These are phyloP conservation scores for Vanrija humicola DNA, from an alignment of 1,284 basidiomycete species.

Conservation along the genomic window DNA sequence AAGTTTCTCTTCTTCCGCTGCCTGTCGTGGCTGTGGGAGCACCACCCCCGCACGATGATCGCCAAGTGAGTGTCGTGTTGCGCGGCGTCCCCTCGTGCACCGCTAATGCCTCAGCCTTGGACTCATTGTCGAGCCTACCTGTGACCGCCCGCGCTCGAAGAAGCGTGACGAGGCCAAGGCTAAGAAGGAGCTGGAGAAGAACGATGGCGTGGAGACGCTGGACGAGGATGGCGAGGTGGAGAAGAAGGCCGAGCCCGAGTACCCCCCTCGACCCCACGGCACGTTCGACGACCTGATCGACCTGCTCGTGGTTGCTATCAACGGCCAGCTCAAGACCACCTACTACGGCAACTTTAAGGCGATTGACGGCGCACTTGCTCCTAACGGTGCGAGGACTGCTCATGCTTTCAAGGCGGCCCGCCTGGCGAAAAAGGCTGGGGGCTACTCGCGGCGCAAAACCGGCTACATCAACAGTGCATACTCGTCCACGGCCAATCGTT, in stretches of 20 bases:
- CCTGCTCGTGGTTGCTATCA: slow-evolving; percentile 28
- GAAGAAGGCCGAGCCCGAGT: slow-evolving; percentile 12
- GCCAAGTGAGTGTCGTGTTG: slow-evolving; percentile 21
- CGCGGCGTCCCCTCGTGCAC: not conserved
- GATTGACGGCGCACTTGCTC: slow-evolving; percentile 18
- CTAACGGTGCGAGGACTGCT: slow-evolving; percentile 14
- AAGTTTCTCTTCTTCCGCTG: slow-evolving; percentile 23
- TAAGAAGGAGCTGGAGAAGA: not conserved
- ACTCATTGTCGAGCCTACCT: slow-evolving; percentile 29
- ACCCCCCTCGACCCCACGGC: slow-evolving; percentile 32
- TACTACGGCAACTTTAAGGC: slow-evolving; percentile 10
- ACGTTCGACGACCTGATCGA: slow-evolving; percentile 31
- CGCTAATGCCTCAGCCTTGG: slow-evolving; percentile 19
- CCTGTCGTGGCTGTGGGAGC: slow-evolving; percentile 28
- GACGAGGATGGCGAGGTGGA: slow-evolving; percentile 21
- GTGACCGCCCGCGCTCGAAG: slow-evolving; percentile 19
- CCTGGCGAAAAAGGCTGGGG: not conserved
- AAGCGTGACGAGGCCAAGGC: slow-evolving; percentile 17
- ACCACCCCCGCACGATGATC: slow-evolving; percentile 30
- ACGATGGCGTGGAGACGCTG: slow-evolving; percentile 15
- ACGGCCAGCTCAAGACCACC: slow-evolving; percentile 21
- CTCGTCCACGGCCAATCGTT: not conserved
- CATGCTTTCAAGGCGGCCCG: slow-evolving; percentile 15
- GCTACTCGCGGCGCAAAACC: not conserved
- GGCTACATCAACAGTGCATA: not conserved